Base-by-base conservation (phyloP, 169 alveolate genomes). In the Eimeria nieschulzi region DNA sequence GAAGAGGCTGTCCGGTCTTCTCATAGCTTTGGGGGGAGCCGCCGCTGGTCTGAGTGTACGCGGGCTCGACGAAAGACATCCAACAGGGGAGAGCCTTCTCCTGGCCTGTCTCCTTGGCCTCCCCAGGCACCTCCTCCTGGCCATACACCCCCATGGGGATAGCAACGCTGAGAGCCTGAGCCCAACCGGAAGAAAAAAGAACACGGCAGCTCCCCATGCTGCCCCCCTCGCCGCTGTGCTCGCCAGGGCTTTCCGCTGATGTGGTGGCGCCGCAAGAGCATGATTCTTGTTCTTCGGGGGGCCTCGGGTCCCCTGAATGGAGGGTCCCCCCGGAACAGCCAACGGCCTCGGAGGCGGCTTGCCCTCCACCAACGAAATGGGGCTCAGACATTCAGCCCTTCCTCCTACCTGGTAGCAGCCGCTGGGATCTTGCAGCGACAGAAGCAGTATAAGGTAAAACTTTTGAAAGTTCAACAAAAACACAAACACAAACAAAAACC, bases 181-280 rank as follows among this genome's bases (percentile, higher is more conserved):
- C 84, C 84, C 84, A 75, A 10, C 84, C 66, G 1, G 15, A 64
- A 17, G 39, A 59, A 9, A 64, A 17, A 7, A 54, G 26, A 15
- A 39, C 84, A n/a, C 51, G 39, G 80, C 80, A 26, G 80, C 80
- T n/a, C 66, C 84, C 64, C 84, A 75, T 9, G 33, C 39, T 33
- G 39, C 39, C 51, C 59, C 19, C 82, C 55, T 21, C 51, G 82
- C 12, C n/a, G 19, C n/a, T 72, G 56, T 21, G 59, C 55, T 75
- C 84, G 9, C 66, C 68, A 7, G 84, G 84, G 84, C 84, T 75
- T 17, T 75, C 84, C 5, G 84, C 84, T 0, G 84, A 39, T 13
- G 84, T 75, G n/a, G 84, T 75, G 26, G 26, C 84, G 10, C 84
- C 84, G 33, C 84, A 75, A 46, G 84, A 75, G 39, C 68, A 75